Evolutionary conservation across 2,329 filamentous ascomycete species (phyloP).

Genomic region (Tolypocladium inflatum): DNA sequence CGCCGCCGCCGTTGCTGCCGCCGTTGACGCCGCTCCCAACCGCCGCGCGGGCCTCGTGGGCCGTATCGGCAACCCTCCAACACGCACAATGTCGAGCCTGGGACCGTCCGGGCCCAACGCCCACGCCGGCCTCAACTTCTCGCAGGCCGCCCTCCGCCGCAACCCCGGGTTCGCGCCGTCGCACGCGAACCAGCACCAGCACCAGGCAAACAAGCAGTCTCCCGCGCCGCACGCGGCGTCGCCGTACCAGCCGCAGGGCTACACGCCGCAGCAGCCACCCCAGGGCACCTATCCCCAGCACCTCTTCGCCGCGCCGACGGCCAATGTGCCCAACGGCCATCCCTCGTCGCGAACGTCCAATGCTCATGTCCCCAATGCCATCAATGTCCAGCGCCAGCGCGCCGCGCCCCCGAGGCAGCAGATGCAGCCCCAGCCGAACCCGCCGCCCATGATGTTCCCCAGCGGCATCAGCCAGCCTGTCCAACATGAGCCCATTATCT

Average conservation of each 20-base stretch:
- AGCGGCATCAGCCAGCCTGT: slow-evolving; percentile 30
- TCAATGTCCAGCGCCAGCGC: slow-evolving; percentile 34
- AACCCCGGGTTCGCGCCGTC: slow-evolving; percentile 31
- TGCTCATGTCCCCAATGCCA: slow-evolving; percentile 37
- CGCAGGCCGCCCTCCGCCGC: slow-evolving; percentile 40
- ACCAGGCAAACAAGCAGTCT: slow-evolving; percentile 45
- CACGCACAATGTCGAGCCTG: slow-evolving; percentile 35
- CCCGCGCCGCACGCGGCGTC: slow-evolving; percentile 44
- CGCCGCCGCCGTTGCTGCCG: not conserved
- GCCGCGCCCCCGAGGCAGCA: slow-evolving; percentile 34
- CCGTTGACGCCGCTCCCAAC: not conserved
- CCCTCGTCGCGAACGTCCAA: slow-evolving; percentile 31
- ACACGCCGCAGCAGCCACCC: slow-evolving; percentile 41
- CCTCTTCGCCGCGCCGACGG: slow-evolving; percentile 37
- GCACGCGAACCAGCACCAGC: slow-evolving; percentile 39
- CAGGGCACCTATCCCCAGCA: slow-evolving; percentile 40
- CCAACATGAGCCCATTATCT: slow-evolving; percentile 31
- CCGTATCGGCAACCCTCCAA: not conserved
- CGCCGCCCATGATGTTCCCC: slow-evolving; percentile 27
- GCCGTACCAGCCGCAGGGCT: slow-evolving; percentile 44
- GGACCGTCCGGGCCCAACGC: slow-evolving; percentile 39
- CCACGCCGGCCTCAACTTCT: slow-evolving; percentile 44
- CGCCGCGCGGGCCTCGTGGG: not conserved
- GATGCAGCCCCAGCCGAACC: slow-evolving; percentile 30
- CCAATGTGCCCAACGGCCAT: slow-evolving; percentile 35